Base-by-base conservation (phyloP, 148 eudicot species). In the Talinum fruticosum region DNA sequence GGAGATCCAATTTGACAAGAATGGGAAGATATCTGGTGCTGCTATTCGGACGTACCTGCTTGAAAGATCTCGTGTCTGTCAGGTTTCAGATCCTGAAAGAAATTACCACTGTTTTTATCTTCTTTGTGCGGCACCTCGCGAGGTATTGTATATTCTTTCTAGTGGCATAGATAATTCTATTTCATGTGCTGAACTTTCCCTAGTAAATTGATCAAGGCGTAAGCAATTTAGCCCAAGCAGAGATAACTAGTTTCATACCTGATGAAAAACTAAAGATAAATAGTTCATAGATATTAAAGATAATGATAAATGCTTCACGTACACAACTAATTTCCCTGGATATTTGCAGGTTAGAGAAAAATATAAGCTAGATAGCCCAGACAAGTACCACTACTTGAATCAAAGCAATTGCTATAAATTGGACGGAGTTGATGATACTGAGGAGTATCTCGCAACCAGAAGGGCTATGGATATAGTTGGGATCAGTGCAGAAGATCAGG, bases 381-480 rank as follows among this genome's bases (percentile, higher is more conserved):
- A 87, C 57, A 85, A 90, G 54, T 96, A 61, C 81, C 94, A 93
- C 80, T 96, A 93, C 85, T 89, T 96, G 49, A 96, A 96, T 82
- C 99, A 96, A 85, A 89, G 97, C 23, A 90, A 86, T 49, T 93
- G 93, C 76, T 91, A 79, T 82, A 90, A 83, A 75, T 89, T 96
- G 73, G 97, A 88, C 71, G 97, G 93, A 38, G 88, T 96, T 69
- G 85, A 85, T 76, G 99, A 96, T 81, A 81, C 88, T 53, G 90
- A 90, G 77, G 99, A 96, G 75, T 96, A 93, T 87, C 97, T 96
- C 64, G 97, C 94, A 15, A 96, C 94, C 37, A 87, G 89, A 87
- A 90, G 97, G 84, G 99, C 99, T 44, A 96, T 96, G 99, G 99
- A 96, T 78, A 85, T 96, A 69, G 99, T 96, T 78, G 99, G 99